Base-by-base conservation (phyloP, 2,329 filamentous ascomycete genomes). In the Stromatinia cepivora region DNA sequence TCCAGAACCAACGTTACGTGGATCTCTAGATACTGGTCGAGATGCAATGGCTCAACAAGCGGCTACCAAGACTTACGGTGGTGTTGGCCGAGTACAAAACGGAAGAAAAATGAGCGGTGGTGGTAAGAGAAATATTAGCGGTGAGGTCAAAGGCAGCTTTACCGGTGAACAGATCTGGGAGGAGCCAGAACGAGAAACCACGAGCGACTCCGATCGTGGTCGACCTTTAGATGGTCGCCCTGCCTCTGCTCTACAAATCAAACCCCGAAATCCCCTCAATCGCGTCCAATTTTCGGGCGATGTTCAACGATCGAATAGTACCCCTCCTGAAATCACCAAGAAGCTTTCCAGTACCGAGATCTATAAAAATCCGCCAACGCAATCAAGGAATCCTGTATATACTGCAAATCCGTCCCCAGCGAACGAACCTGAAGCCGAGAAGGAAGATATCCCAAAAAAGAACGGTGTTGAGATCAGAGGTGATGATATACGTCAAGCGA, bases 401-500 rank as follows among this genome's bases (percentile, higher is more conserved):
- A 93, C 87, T 3, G 87, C 85, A 67, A 97, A 95, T 62, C 73
- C 73, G 61, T 69, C 70, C 25, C 73, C 74, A 75, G 79, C 81
- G 15, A 75, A 68, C 4, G 3, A 78, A 70, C 74, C 79, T 66
- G 73, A 79, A 36, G 74, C 78, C 13, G 10, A 73, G 78, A 54
- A 75, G 76, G n/a, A 72, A 75, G 65, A 74, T 73, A 25, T 75
- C 42, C 73, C 78, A 31, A 77, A 80, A 73, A 93, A 91, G 80
- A 88, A 95, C 76, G 93, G 91, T 28, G 85, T 92, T 72, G 94
- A 97, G 79, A 88, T 97, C 72, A 88, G 94, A 74, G 84, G 91
- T 76, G 90, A 97, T 64, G 94, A 98, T 71, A 95, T 98, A 73
- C 88, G 92, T 70, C 88, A 92, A 74, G 94, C 94, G 67, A 98